These are phyloP conservation scores for Endoconidiophora polonica DNA, from an alignment of 2,329 filamentous ascomycete species.

Conservation along the genomic window DNA sequence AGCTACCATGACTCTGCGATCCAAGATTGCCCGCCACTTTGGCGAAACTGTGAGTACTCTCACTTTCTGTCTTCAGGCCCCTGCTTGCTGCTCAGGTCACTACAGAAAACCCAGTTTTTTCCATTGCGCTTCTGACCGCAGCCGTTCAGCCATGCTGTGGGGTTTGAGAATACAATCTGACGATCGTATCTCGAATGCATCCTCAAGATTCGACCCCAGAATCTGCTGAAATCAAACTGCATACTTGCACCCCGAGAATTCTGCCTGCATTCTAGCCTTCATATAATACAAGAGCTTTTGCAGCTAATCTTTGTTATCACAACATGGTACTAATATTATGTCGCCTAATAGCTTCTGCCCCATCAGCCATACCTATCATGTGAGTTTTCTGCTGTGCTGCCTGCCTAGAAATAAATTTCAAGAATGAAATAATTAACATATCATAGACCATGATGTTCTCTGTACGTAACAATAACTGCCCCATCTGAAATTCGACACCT, in stretches of 20 bases:
- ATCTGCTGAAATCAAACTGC: too few species aligned
- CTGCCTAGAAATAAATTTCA: neutral
- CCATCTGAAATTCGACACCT: too few species aligned
- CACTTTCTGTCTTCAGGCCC: slow-evolving; percentile 12
- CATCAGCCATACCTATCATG: slow-evolving; percentile 29
- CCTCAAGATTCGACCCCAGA: too few species aligned
- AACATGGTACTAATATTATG: neutral
- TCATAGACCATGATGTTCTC: slow-evolving; percentile 22
- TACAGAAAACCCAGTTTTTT: too few species aligned
- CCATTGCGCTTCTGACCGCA: too few species aligned
- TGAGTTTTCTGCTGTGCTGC: slow-evolving; percentile 19
- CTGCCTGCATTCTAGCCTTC: too few species aligned
- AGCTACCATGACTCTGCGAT: slow-evolving; percentile 18
- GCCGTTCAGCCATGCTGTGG: too few species aligned
- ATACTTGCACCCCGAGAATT: too few species aligned
- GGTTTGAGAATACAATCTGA: too few species aligned
- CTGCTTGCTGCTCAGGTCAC: too few species aligned
- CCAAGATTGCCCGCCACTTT: slow-evolving; percentile 29
- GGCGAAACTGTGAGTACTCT: slow-evolving; percentile 27
- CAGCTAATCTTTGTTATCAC: neutral
- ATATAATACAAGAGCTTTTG: too few species aligned
- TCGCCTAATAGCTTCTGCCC: slow-evolving; percentile 19
- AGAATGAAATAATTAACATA: slow-evolving; percentile 7
- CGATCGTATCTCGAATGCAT: too few species aligned
- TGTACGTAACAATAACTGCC: slow-evolving; percentile 16